A percentile compares a stretch with the other conserved stretches of the same genome.
phyloP scores from a whole-genome alignment of 2,329 filamentous ascomycete species.

The Claviceps capensis region DNA sequence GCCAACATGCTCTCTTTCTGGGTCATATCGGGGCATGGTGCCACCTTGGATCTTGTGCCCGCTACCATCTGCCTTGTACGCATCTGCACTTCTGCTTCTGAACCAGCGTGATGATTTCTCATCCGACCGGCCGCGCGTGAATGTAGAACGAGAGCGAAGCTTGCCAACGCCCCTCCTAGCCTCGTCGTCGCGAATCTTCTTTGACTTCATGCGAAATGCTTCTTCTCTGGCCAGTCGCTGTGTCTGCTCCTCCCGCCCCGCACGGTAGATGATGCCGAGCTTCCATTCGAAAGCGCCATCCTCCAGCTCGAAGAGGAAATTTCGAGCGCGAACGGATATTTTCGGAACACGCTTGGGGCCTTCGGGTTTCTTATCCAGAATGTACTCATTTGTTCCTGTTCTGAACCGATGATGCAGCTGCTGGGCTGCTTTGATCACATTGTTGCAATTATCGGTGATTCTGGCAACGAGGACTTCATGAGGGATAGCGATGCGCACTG shows the following conservation, averaged over 20 bases:
- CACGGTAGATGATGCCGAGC: conserved; percentile 81
- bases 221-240: conserved; percentile 83
- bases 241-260: conserved; percentile 76
- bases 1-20: conserved; percentile 50
- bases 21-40: conserved; percentile 56
- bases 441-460: conserved; percentile 87
- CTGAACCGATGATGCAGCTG: conserved; percentile 90
- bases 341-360: conserved; percentile 77
- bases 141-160: conserved; percentile 40
- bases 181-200: conserved; percentile 65
- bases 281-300: conserved; percentile 98
- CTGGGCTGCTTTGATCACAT: conserved; percentile 71
- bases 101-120: conserved; percentile 20
- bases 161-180: conserved; percentile 38
- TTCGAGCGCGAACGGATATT: conserved; percentile 67
- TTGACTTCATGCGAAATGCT: conserved; percentile 76
- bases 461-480: conserved; percentile 82
- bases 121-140: conserved; percentile 22
- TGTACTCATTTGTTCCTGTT: conserved; percentile 77
- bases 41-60: conserved; percentile 20
- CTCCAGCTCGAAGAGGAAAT: conserved; percentile 81
- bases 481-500: conserved; percentile 75
- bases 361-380: conserved; percentile 73
- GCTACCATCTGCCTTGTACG: conserved; percentile 19
- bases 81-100: conserved; percentile 44